Evolutionary conservation across 2,329 filamentous ascomycete genomes (phyloP), one percentile per base, ranked within the genome.

Genomic region (Cercospora sp.): DNA sequence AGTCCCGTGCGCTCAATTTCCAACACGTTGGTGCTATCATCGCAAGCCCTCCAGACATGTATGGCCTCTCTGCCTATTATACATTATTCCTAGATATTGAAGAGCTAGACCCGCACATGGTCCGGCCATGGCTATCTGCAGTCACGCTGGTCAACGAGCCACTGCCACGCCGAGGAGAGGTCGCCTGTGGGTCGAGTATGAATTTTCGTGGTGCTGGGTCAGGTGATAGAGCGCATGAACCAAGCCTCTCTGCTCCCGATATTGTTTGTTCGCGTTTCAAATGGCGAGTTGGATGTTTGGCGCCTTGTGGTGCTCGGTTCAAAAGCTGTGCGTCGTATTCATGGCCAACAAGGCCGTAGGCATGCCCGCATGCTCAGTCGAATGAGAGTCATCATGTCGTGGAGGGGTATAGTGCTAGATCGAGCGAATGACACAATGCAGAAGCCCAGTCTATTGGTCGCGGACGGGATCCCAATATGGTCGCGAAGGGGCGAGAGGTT

Each of bases 381-480:
- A 28, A 23, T 53, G 20, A 16, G 12, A 51, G n/a, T 51, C 45
- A 51, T 23, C 45, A 51, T 28, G 48, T 53, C 48, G 48, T 53
- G 23, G 12, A 13, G 48, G 48, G 23, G 48, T 23, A 28, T 16
- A 28, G 20, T 26, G 48, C 23, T 7, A 53, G 48, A 26, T 13
- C 48, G 48, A 53, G 23, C 48, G 48, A 53, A 53, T 26, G 23
- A 7, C 23, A 16, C 18, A 28, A 12, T 6, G 48, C 9, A 28
- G 20, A 13, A 23, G 7, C 5, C 9, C 16, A 20, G 20, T 13
- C 53, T 57, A 70, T 31, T 57, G 68, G 16, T 70, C 60, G 42
- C 68, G 66, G 5, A 70, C 63, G 8, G 68, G 68, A 26, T 70
- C 68, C 68, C 68, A 70, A 51, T 70, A 70, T 13, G 63, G 57